These are phyloP conservation scores for Spergularia azorica DNA, from an alignment of 179 eudicot species.

Conservation along the genomic window DNA sequence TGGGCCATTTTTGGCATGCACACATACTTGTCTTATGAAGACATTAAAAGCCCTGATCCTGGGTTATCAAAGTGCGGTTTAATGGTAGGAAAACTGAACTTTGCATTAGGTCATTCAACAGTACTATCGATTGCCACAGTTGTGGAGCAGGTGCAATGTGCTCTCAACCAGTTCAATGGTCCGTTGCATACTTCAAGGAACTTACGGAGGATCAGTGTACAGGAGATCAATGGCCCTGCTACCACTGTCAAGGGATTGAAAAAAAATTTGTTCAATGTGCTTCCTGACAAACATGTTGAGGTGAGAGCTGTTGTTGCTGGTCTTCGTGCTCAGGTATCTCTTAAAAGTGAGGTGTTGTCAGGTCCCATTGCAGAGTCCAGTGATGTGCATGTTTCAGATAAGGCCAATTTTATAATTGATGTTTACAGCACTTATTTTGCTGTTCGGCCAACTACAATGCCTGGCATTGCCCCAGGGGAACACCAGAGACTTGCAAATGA, in stretches of 20 bases:
- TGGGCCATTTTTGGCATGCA: constrained; percentile 62
- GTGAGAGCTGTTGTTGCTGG: constrained; percentile 66
- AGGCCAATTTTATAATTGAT: constrained; percentile 44
- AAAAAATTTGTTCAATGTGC: constrained; percentile 42
- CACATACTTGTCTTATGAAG: constrained; percentile 43
- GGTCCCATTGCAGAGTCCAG: constrained; percentile 25
- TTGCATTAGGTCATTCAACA: constrained; percentile 51
- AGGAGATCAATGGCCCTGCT: constrained; percentile 25
- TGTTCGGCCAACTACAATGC: constrained; percentile 55
- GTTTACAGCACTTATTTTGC: constrained; percentile 50
- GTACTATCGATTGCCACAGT: constrained; percentile 46
- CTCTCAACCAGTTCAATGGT: constrained; percentile 31
- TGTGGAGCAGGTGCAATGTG: constrained; percentile 47
- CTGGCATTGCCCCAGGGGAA: constrained; percentile 39
- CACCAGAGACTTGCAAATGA: constrained; percentile 33
- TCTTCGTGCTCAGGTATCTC: constrained; percentile 51
- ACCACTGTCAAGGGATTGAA: constrained; percentile 39
- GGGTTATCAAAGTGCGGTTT: constrained; percentile 57
- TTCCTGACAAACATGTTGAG: constrained; percentile 65
- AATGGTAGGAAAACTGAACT: constrained; percentile 65
- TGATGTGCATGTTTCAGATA: constrained; percentile 32
- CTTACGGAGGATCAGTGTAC: constrained; percentile 27
- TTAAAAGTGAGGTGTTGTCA: constrained; percentile 42
- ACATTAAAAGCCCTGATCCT: constrained; percentile 32
- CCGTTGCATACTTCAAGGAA: constrained; percentile 34